Evolutionary conservation across 352 stramenopile genomes (phyloP), one percentile per base, ranked within the genome.

Genomic region (Aphanomyces cochlioides): DNA sequence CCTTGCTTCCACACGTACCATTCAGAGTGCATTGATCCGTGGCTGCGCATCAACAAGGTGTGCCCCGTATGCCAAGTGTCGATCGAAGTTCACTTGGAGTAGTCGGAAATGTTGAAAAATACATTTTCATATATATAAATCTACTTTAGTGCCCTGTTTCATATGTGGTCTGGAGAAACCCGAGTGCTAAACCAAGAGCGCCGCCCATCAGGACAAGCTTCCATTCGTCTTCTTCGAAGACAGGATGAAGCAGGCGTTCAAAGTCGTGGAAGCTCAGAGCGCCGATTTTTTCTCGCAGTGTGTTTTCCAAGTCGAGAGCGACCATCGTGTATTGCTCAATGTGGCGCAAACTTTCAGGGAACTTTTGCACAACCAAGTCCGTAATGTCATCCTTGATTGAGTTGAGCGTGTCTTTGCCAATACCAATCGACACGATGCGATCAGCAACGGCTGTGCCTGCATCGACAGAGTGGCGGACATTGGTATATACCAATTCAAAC

Each of bases 191-290:
- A 47, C 97, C 97, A 7, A 99, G 82, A 19, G 93, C 84, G 21
- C 95, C 96, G 48, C 97, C 97, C 76, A 98, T 96, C 57, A 98
- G 76, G 76, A 99, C 98, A 3, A 99, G 82, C 69, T 98, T 98
- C 81, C 97, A 97, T 85, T 99, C 97, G 75, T 99, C 97, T 73
- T 99, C 96, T 77, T 99, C 88, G 78, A 99, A 99, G 17, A 98
- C 96, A 10, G 97, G 97, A 73, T 99, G 97, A 69, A 99, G 77
- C 21, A 99, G 77, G 53, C 95, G 82, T 77, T 99, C 96, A 76
- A 99, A 99, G 75, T 98, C 87, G 45, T 82, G 79, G 13, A 79
- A 93, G 37, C 77, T 89, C 78, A 92, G 75, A 69, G 85, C 81
- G 78, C 90, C 88, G 90, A 99, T 98, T 77, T 96, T 92, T 59